Conservation (phyloP, 768 basidiomycete species). For the Boletus reticulatus region DNA sequence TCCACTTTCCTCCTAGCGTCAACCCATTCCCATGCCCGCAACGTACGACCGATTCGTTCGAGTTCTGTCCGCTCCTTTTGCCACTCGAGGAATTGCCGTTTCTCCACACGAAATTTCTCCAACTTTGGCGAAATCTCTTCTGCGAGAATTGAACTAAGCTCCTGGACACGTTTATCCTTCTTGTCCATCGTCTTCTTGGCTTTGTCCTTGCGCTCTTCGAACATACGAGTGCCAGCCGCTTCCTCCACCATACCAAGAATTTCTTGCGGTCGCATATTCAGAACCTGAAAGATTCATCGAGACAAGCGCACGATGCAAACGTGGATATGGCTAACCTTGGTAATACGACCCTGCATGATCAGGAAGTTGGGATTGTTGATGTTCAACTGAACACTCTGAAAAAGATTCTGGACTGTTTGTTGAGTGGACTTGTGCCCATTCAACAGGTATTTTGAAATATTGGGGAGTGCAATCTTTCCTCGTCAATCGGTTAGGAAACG, state of each 20-base stretch:
- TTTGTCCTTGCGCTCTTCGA: slow-evolving; percentile 97
- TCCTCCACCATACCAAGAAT: slow-evolving; percentile 99
- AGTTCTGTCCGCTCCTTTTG: slow-evolving; percentile 89
- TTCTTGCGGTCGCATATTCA: slow-evolving; percentile 98
- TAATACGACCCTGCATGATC: slow-evolving; percentile 99
- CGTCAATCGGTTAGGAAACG: background rate
- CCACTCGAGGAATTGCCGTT: slow-evolving; percentile 82
- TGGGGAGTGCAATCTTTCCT: slow-evolving; percentile 86
- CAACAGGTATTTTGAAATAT: slow-evolving; percentile 90
- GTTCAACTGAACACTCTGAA: slow-evolving; percentile 96
- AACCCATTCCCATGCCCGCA: slow-evolving; percentile 89
- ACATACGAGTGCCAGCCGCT: slow-evolving; percentile 98
- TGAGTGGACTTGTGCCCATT: slow-evolving; percentile 95
- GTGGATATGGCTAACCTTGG: slow-evolving; percentile 59
- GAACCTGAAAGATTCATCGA: slow-evolving; percentile 42
- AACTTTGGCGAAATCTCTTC: slow-evolving; percentile 97
- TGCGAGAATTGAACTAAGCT: slow-evolving; percentile 71
- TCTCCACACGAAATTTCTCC: slow-evolving; percentile 86
- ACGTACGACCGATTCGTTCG: slow-evolving; percentile 75
- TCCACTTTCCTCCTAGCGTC: slow-evolving; percentile 52
- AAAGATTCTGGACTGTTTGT: slow-evolving; percentile 81
- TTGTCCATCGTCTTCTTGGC: slow-evolving; percentile 94
- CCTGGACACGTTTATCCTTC: slow-evolving; percentile 94
- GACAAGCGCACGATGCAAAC: background rate
- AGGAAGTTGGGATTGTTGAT: slow-evolving; percentile 99